Evolutionary conservation across 169 alveolate species (phyloP), one percentile per base, ranked within the genome.

Genomic region (Ichthyophthirius multifiliis): DNA sequence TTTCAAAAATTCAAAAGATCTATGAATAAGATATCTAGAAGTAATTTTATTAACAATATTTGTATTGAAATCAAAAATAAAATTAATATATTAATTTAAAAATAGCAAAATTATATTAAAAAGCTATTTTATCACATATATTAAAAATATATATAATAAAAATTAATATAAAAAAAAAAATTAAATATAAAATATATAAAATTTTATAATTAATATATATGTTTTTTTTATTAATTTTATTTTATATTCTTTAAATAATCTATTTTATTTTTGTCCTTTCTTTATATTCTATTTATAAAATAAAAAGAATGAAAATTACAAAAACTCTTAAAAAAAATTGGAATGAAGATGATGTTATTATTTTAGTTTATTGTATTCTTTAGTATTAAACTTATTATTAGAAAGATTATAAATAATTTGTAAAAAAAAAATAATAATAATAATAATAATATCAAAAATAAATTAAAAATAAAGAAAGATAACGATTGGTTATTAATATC

Each of bases 261-360:
- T 27, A 27, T 55, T 18, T 27, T 55, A 27, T 55, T 27, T 39
- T 27, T 1, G 2, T 55, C 35, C 18, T 7, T 10, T 55, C 31
- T 13, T 0, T 15, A 55, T 13, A 16, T 13, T 41, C 46, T 41
- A 41, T 41, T 41, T 13, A 41, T 41, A 2, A 18, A 5, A 9
- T 7, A 55, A 55, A 2, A 10, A 55, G 71, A 18, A 55, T 55
- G 71, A 13, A 55, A 55, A 39, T 55, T 27, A 55, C 71, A n/a
- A 55, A 55, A 55, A 55, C 71, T 10, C 16, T 55, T 3, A 67
- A 67, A 39, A 67, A 67, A 18, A 67, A 67, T 39, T 67, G 77
- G 77, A 67, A 67, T 67, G 77, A 67, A 37, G 77, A 67, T 41
- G 77, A 67, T 67, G 41, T 67, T 23, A 37, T n/a, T 2, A 67